A percentile compares a stretch with the other conserved stretches of the same genome.
Evolutionary conservation across 768 basidiomycete species (phyloP).

Genomic region (Lactifluus hygrophoroides): DNA sequence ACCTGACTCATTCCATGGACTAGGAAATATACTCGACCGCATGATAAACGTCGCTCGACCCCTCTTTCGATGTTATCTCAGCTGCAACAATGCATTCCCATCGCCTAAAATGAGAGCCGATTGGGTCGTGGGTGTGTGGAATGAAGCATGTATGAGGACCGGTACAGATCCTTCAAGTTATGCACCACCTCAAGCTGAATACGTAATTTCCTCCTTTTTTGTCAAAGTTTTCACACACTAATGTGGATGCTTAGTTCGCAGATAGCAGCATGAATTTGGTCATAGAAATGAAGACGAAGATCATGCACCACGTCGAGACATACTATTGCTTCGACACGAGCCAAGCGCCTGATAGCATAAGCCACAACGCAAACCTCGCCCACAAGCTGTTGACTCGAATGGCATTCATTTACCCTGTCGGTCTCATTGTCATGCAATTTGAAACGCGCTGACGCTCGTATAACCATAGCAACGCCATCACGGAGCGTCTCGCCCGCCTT

Average conservation of each 20-base stretch:
- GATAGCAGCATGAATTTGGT: neutral
- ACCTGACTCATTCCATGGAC: neutral
- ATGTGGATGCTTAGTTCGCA: neutral
- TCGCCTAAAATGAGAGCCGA: neutral
- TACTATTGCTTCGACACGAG: constrained; percentile 5
- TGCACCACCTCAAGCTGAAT: neutral
- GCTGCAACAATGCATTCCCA: constrained; percentile 9
- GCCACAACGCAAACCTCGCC: neutral
- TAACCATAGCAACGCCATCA: neutral
- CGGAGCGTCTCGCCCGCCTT: neutral
- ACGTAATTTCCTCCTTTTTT: neutral
- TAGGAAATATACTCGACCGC: neutral
- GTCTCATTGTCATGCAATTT: neutral
- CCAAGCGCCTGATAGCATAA: neutral
- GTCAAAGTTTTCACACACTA: neutral
- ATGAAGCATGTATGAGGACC: neutral
- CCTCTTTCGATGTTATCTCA: neutral
- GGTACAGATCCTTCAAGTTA: neutral
- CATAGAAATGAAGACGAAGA: neutral
- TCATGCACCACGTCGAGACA: neutral
- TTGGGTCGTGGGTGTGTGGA: neutral
- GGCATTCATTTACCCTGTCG: constrained; percentile 4
- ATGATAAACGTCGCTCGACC: neutral
- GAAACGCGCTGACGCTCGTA: neutral
- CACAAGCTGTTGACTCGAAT: neutral